Conservation (phyloP, 805 yeast genomes). For the Ogataea henricii region DNA sequence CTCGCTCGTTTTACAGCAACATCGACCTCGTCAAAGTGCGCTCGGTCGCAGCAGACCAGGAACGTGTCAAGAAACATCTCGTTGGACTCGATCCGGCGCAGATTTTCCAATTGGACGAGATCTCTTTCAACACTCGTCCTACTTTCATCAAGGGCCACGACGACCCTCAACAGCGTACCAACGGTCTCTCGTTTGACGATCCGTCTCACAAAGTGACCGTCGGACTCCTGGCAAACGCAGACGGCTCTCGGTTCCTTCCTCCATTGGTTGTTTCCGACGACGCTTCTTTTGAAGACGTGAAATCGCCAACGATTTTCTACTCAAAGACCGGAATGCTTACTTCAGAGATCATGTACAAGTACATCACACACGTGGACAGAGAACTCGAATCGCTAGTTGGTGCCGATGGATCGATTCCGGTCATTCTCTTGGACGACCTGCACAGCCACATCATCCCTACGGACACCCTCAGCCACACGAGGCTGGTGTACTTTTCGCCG, state of each 20-base stretch:
- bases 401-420: constrained; percentile 24
- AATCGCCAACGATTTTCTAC: constrained; percentile 19
- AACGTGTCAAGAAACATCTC: constrained; percentile 24
- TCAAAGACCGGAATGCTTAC: constrained; percentile 29
- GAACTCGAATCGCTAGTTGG: constrained; percentile 2
- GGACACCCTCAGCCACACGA: constrained; percentile 30
- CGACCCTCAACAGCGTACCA: constrained; percentile 2
- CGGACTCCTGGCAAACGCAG: constrained; percentile 32
- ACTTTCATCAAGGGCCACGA: constrained; percentile 20
- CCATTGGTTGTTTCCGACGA: constrained; percentile 33
- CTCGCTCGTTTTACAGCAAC: constrained; percentile 27
- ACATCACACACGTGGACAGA: constrained; percentile 24
- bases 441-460: constrained; percentile 40
- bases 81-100: constrained; percentile 24
- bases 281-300: constrained; percentile 11
- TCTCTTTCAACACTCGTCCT: constrained; percentile 28
- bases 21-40: constrained; percentile 17
- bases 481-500: constrained; percentile 33
- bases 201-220: constrained; percentile 27
- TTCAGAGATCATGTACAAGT: constrained; percentile 30
- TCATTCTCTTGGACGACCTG: constrained; percentile 36
- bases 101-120: constrained; percentile 41
- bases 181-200: constrained; percentile 17
- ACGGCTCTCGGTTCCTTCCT: constrained; percentile 28
- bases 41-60: constrained; percentile 26